Conservation (phyloP, 305 asterid genomes). For the Fraxinus baroniana region DNA sequence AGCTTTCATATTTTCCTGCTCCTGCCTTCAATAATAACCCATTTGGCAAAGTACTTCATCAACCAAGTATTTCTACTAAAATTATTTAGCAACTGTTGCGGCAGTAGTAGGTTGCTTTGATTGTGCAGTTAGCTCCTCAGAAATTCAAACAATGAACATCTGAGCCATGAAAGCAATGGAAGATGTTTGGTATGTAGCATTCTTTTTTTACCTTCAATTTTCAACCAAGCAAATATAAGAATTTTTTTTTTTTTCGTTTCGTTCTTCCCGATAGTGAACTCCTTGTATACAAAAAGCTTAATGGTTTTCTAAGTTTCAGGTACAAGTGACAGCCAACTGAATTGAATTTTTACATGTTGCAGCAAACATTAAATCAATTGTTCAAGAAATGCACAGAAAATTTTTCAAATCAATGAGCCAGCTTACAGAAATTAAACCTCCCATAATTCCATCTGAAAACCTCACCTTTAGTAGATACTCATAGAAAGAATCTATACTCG, state of each 20-base stretch:
- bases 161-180: neutral
- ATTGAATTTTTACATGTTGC: neutral
- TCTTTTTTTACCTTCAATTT: neutral
- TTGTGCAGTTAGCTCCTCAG: neutral
- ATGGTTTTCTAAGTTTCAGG: neutral
- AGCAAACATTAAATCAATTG: neutral
- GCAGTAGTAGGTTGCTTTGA: neutral
- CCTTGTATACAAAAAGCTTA: neutral
- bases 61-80: neutral
- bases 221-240: neutral
- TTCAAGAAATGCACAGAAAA: neutral
- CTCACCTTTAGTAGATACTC: slow-evolving; percentile 93
- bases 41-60: neutral
- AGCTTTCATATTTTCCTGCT: neutral
- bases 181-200: neutral
- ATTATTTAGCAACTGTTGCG: neutral
- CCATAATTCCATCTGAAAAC: slow-evolving; percentile 21
- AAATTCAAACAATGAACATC: neutral
- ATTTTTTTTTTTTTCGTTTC: neutral
- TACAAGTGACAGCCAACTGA: neutral
- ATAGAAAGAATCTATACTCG: slow-evolving; percentile 94
- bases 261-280: neutral
- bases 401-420: neutral
- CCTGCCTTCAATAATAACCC: neutral
- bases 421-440: neutral